These are phyloP conservation scores for Penicillium sp. DNA, from an alignment of 2,329 filamentous ascomycete genomes.

Conservation along the genomic window DNA sequence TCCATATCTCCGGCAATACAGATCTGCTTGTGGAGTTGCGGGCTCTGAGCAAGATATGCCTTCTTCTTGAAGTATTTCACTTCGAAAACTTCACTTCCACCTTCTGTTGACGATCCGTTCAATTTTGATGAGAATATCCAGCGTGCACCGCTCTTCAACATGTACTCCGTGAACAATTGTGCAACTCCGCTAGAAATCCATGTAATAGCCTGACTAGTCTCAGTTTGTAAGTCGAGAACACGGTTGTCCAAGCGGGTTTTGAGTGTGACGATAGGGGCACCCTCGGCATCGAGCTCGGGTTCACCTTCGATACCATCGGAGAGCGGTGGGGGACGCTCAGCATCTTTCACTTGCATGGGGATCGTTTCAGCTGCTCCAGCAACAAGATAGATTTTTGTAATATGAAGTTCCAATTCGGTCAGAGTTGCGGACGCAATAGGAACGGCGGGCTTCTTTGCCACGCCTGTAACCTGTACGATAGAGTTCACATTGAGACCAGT, in stretches of 20 bases:
- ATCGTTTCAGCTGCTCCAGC: slow-evolving; percentile 59
- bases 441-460: slow-evolving; percentile 76
- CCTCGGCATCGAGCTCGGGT: slow-evolving; percentile 48
- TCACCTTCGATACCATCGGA: slow-evolving; percentile 42
- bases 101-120: slow-evolving; percentile 85
- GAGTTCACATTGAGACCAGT: slow-evolving; percentile 72
- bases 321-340: slow-evolving; percentile 43
- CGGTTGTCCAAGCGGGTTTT: slow-evolving; percentile 86
- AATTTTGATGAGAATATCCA: slow-evolving; percentile 87
- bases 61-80: slow-evolving; percentile 84
- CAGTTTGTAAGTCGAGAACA: slow-evolving; percentile 85
- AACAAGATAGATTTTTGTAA: slow-evolving; percentile 78
- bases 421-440: slow-evolving; percentile 85
- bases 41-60: slow-evolving; percentile 64
- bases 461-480: slow-evolving; percentile 74
- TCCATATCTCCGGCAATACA: slow-evolving; percentile 62
- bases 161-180: slow-evolving; percentile 73
- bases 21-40: slow-evolving; percentile 67
- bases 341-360: slow-evolving; percentile 58
- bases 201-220: slow-evolving; percentile 87
- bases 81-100: slow-evolving; percentile 86
- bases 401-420: slow-evolving; percentile 77
- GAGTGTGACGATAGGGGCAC: slow-evolving; percentile 69
- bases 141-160: slow-evolving; percentile 69
- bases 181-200: slow-evolving; percentile 62